A percentile compares a stretch with the other conserved stretches of the same genome.
Conservation (phyloP, 768 basidiomycete genomes). For the Hypsizygus marmoreus region DNA sequence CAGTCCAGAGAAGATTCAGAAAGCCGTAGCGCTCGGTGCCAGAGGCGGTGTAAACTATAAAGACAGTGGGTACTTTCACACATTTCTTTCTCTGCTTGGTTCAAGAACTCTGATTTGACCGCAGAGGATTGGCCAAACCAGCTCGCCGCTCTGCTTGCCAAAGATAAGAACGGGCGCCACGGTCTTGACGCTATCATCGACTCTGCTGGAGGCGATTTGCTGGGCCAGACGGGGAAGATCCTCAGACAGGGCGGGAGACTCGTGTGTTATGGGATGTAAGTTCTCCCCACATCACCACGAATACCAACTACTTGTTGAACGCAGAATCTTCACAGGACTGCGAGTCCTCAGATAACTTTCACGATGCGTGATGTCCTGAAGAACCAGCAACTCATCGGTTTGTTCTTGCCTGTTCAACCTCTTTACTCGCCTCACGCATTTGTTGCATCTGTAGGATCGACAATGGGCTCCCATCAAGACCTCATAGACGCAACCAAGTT, state of each 20-base stretch:
- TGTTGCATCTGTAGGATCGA: constrained; percentile 55
- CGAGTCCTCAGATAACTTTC: constrained; percentile 56
- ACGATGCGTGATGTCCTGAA: constrained; percentile 80
- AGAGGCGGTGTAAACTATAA: constrained; percentile 79
- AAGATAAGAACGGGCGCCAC: constrained; percentile 25
- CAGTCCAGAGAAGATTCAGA: constrained; percentile 64
- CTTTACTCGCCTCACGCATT: constrained; percentile 1
- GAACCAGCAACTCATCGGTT: constrained; percentile 75
- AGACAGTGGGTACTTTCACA: constrained; percentile 54
- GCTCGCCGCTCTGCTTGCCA: constrained; percentile 44
- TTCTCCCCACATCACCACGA: constrained; percentile 4
- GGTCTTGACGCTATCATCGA: constrained; percentile 66
- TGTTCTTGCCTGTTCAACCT: constrained; percentile 15
- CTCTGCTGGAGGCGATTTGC: constrained; percentile 69
- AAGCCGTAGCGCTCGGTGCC: constrained; percentile 69
- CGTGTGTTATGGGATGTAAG: constrained; percentile 69
- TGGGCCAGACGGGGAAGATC: constrained; percentile 46
- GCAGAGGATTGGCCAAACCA: constrained; percentile 55
- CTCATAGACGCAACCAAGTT: constrained; percentile 73
- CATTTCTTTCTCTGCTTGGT: too few relatives aligned
- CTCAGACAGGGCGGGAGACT: constrained; percentile 61
- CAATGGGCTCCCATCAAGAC: constrained; percentile 82
- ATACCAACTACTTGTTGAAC: neutral
- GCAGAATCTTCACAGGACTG: constrained; percentile 51
- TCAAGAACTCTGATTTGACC: neutral